These are phyloP conservation scores for Dactylellina leptospora DNA, from an alignment of 2,329 filamentous ascomycete genomes.

Conservation along the genomic window DNA sequence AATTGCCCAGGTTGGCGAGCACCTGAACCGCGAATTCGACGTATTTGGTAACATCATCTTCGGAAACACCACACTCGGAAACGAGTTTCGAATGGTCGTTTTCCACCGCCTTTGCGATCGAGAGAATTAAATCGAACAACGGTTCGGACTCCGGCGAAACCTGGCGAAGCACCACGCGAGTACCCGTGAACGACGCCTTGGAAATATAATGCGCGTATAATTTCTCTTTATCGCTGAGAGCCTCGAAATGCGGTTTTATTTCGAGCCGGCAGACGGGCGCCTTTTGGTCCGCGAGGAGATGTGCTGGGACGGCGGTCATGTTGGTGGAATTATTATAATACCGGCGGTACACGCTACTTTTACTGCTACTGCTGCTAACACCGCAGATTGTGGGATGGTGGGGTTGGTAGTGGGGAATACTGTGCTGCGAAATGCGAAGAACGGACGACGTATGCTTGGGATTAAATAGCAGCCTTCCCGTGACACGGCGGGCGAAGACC, in stretches of 20 bases:
- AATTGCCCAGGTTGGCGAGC: constrained; percentile 82
- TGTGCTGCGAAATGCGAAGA: background rate
- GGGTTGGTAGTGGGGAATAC: background rate
- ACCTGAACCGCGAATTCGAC: constrained; percentile 81
- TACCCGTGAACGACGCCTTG: constrained; percentile 79
- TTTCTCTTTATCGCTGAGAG: constrained; percentile 77
- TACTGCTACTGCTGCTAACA: background rate
- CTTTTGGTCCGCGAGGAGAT: constrained; percentile 83
- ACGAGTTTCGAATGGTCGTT: constrained; percentile 77
- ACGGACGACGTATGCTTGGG: constrained; percentile 22
- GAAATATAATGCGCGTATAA: constrained; percentile 86
- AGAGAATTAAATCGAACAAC: constrained; percentile 82
- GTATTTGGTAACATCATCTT: constrained; percentile 73
- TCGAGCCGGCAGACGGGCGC: constrained; percentile 86
- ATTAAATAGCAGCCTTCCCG: constrained; percentile 35
- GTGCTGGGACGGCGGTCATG: constrained; percentile 31
- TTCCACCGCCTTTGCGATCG: constrained; percentile 71
- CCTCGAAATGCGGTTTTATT: constrained; percentile 92
- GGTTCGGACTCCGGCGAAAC: constrained; percentile 81
- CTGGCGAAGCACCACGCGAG: constrained; percentile 79
- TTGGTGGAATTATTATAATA: constrained; percentile 9
- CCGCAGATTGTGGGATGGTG: constrained; percentile 1
- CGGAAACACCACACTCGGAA: constrained; percentile 70
- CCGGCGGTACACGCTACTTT: background rate
- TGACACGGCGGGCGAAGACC: constrained; percentile 33